Conservation (phyloP, 2,329 filamentous ascomycete species). For the Scedosporium apiospermum region DNA sequence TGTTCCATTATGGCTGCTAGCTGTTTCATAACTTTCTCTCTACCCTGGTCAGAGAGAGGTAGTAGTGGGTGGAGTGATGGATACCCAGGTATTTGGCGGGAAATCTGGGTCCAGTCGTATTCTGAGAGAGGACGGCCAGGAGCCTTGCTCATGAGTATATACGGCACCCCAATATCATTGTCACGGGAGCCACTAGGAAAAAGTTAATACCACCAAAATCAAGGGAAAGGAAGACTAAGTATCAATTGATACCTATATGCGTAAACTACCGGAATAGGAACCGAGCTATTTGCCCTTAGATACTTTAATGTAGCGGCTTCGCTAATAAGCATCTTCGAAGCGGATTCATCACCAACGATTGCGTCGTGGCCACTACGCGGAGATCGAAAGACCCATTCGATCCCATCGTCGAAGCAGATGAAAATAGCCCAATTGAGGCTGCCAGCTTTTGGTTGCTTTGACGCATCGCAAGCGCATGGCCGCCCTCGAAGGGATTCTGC, state of each 20-base stretch:
- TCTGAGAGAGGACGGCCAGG: constrained; percentile 10
- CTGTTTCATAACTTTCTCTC: constrained; percentile 13
- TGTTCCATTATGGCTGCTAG: constrained; percentile 12
- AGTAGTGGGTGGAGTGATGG: constrained; percentile 7
- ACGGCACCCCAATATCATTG: constrained; percentile 14
- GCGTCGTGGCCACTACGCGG: too few relatives aligned
- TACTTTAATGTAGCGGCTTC: constrained; percentile 14
- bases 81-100: constrained; percentile 4
- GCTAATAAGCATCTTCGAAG: constrained; percentile 12
- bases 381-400: too few relatives aligned
- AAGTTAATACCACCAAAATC: not conserved
- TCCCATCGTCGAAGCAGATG: too few relatives aligned
- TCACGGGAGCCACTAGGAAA: constrained; percentile 8
- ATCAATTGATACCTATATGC: constrained; percentile 11
- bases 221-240: not conserved
- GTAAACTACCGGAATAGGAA: constrained; percentile 14
- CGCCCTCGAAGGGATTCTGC: too few relatives aligned
- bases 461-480: too few relatives aligned
- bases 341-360: constrained; percentile 6
- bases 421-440: too few relatives aligned
- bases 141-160: constrained; percentile 16
- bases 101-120: constrained; percentile 11
- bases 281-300: constrained; percentile 8
- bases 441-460: too few relatives aligned
- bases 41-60: constrained; percentile 10